These are phyloP conservation scores for Macrolepiota dolichaula DNA, from an alignment of 768 basidiomycete species.

Conservation along the genomic window DNA sequence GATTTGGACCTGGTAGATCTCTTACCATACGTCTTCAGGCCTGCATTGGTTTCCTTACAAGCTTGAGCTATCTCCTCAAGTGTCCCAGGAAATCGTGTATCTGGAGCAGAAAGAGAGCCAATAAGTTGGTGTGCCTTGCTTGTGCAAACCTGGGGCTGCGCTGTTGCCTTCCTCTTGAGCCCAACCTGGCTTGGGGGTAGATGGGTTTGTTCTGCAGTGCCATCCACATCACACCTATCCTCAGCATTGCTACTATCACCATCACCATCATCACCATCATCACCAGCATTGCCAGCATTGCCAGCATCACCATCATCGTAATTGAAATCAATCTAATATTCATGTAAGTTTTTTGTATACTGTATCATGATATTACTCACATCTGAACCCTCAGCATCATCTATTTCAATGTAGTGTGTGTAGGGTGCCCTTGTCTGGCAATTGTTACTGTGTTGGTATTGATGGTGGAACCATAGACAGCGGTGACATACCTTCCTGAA, in stretches of 20 bases:
- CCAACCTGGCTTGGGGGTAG: neutral
- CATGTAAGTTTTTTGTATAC: neutral
- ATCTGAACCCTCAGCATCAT: neutral
- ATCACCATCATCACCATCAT: too few relatives aligned
- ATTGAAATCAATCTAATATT: neutral
- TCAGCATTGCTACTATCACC: too few relatives aligned
- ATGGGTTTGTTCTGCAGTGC: neutral
- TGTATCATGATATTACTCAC: neutral
- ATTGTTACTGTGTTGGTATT: neutral
- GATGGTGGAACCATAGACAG: too few relatives aligned
- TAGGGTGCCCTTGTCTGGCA: neutral
- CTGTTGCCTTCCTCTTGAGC: neutral
- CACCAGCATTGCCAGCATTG: too few relatives aligned
- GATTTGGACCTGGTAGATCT: too few relatives aligned
- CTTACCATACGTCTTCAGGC: neutral
- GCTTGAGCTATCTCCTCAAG: neutral
- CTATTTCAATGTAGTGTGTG: neutral
- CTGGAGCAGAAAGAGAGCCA: neutral
- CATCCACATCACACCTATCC: too few relatives aligned
- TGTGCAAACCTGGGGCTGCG: neutral
- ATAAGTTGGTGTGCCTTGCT: neutral
- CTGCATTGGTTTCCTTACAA: neutral
- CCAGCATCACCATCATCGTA: neutral
- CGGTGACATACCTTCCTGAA: too few relatives aligned
- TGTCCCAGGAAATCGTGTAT: neutral